These are phyloP conservation scores for Prototheca wickerhamii DNA, from an alignment of 163 green algal genomes.

Conservation along the genomic window DNA sequence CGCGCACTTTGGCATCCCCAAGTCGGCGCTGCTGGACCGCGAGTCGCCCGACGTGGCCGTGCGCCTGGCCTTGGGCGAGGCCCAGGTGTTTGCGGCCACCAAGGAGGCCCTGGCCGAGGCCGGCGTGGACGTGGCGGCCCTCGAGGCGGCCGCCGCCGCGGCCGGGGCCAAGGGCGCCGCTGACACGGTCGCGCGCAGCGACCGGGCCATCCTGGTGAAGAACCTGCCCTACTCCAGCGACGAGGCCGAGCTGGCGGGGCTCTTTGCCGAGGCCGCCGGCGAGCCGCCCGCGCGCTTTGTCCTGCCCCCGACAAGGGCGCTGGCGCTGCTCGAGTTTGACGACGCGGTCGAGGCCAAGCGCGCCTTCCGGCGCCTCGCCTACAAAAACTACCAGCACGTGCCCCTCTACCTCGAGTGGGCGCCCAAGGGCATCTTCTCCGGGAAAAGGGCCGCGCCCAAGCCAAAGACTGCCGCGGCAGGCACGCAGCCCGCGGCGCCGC, in stretches of 20 bases:
- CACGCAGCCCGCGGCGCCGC: background rate
- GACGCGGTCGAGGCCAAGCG: slow-evolving; percentile 18
- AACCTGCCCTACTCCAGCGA: slow-evolving; percentile 82
- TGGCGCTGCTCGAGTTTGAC: slow-evolving; percentile 85
- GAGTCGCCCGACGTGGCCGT: slow-evolving; percentile 72
- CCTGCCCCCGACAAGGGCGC: slow-evolving; percentile 43
- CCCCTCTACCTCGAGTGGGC: slow-evolving; percentile 98
- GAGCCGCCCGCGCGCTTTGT: background rate
- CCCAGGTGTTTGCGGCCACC: slow-evolving; percentile 83
- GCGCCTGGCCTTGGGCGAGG: slow-evolving; percentile 88
- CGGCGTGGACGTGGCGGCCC: slow-evolving; percentile 60
- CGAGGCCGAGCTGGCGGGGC: slow-evolving; percentile 51
- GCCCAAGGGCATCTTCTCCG: slow-evolving; percentile 64
- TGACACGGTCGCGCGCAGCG: slow-evolving; percentile 38
- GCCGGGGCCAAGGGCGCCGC: slow-evolving; percentile 25
- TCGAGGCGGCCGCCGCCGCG: slow-evolving; percentile 71
- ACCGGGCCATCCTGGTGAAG: slow-evolving; percentile 80
- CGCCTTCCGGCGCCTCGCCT: slow-evolving; percentile 82
- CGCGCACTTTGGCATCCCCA: slow-evolving; percentile 75
- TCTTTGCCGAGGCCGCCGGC: slow-evolving; percentile 43
- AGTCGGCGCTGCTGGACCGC: slow-evolving; percentile 55
- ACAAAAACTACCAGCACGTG: slow-evolving; percentile 88
- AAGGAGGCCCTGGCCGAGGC: slow-evolving; percentile 71
- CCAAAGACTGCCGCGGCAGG: background rate
- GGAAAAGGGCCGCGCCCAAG: background rate